A percentile compares a stretch with the other conserved stretches of the same genome.
These are phyloP conservation scores for Termitomyces eurrhizus DNA, from an alignment of 768 basidiomycete genomes.

Conservation along the genomic window DNA sequence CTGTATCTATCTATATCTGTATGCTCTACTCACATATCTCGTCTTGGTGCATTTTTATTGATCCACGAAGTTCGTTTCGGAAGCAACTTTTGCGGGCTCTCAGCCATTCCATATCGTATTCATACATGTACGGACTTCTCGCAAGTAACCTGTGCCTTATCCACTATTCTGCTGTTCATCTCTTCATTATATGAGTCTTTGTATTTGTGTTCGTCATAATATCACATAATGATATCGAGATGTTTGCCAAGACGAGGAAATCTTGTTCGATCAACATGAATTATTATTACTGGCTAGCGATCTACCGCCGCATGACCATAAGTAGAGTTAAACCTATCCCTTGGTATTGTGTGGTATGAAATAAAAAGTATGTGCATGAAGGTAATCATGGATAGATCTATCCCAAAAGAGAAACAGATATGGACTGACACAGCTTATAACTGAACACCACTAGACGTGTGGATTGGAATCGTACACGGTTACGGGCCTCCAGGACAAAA, in stretches of 20 bases:
- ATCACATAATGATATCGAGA: not conserved
- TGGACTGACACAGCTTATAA: not conserved
- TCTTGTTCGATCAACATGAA: not conserved
- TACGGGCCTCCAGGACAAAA: not conserved
- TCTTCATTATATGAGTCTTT: not conserved
- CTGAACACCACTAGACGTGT: not conserved
- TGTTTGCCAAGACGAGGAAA: no score
- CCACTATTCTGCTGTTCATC: no score
- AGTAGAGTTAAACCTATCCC: not conserved
- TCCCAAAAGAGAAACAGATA: not conserved
- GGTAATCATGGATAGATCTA: not conserved
- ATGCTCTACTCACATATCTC: not conserved
- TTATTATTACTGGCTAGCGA: no score
- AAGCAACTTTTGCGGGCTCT: not conserved
- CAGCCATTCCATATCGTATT: not conserved
- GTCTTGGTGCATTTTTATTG: not conserved
- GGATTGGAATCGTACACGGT: not conserved
- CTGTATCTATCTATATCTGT: conserved; percentile 15
- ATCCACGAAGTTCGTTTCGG: not conserved
- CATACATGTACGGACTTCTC: not conserved
- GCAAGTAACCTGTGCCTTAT: not conserved
- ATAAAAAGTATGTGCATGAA: not conserved
- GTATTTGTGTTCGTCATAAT: not conserved
- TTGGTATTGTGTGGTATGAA: not conserved
- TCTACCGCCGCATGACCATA: not conserved